These are phyloP conservation scores for Tricholoma terreum DNA, from an alignment of 768 basidiomycete species.

Conservation along the genomic window DNA sequence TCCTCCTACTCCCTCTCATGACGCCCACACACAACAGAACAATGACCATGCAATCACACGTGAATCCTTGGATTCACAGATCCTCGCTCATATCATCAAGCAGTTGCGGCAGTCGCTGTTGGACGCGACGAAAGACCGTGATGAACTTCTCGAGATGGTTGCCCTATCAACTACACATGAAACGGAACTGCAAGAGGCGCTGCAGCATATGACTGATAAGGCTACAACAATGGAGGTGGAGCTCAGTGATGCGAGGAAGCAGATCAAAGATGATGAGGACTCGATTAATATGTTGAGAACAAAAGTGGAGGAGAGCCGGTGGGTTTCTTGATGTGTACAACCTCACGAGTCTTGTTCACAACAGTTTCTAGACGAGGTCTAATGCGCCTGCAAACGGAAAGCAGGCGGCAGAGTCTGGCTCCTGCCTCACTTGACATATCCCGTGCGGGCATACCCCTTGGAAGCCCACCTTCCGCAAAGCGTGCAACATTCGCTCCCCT, in stretches of 20 bases:
- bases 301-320: conserved; percentile 91
- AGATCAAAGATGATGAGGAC: conserved; percentile 70
- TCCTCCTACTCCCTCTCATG: conserved; percentile 42
- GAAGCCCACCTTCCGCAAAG: conserved; percentile 54
- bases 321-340: conserved; percentile 17
- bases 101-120: conserved; percentile 65
- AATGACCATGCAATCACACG: conserved; percentile 14
- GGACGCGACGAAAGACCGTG: conserved; percentile 67
- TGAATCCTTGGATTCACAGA: conserved; percentile 66
- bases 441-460: conserved; percentile 38
- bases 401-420: conserved; percentile 53
- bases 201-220: conserved; percentile 65
- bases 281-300: conserved; percentile 69
- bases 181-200: conserved; percentile 57
- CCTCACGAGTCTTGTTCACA: conserved; percentile 8
- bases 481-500: conserved; percentile 76
- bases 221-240: conserved; percentile 57
- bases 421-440: conserved; percentile 53
- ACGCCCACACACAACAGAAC: conserved; percentile 13
- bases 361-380: conserved; percentile 60
- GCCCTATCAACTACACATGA: conserved; percentile 50
- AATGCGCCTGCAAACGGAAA: conserved; percentile 84
- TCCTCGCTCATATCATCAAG: conserved; percentile 73
- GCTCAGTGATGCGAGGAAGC: conserved; percentile 46
- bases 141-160: conserved; percentile 57